phyloP scores from a whole-genome alignment of 2,329 filamentous ascomycete species.

The Aspergillus ochraceoroseus region DNA sequence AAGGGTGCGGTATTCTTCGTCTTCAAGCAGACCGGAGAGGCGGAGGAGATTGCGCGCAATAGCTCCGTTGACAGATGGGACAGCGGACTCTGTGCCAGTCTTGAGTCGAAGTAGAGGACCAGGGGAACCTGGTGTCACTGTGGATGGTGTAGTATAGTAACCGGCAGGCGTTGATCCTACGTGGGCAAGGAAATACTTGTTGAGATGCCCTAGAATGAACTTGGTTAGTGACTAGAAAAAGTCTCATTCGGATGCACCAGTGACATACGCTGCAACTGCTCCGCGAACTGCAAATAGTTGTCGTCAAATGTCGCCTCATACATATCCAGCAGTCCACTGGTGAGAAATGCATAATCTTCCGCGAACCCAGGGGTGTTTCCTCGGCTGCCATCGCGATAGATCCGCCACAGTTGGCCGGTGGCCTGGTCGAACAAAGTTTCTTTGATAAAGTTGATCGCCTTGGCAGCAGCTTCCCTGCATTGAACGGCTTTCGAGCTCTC shows the following conservation, averaged over 20 bases:
- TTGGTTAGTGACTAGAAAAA: slow-evolving; percentile 10
- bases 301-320: slow-evolving; percentile 78
- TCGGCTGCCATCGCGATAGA: slow-evolving; percentile 62
- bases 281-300: slow-evolving; percentile 71
- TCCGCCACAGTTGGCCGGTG: slow-evolving; percentile 62
- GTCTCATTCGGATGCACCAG: neutral
- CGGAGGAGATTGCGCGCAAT: slow-evolving; percentile 84
- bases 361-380: slow-evolving; percentile 70
- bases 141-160: slow-evolving; percentile 42
- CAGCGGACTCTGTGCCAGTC: slow-evolving; percentile 88
- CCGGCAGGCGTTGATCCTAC: slow-evolving; percentile 38
- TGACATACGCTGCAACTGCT: slow-evolving; percentile 65
- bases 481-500: slow-evolving; percentile 54
- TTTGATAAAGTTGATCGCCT: slow-evolving; percentile 67
- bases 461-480: slow-evolving; percentile 63
- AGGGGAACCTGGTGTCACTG: slow-evolving; percentile 56
- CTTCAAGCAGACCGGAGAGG: slow-evolving; percentile 64
- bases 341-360: slow-evolving; percentile 90
- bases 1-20: slow-evolving; percentile 58
- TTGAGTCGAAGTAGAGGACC: slow-evolving; percentile 73
- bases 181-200: slow-evolving; percentile 69
- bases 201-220: slow-evolving; percentile 58
- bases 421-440: slow-evolving; percentile 65
- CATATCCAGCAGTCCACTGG: slow-evolving; percentile 74
- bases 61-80: slow-evolving; percentile 84